Evolutionary conservation across 805 yeast genomes (phyloP).

Genomic region (Kuraishia floccosa): DNA sequence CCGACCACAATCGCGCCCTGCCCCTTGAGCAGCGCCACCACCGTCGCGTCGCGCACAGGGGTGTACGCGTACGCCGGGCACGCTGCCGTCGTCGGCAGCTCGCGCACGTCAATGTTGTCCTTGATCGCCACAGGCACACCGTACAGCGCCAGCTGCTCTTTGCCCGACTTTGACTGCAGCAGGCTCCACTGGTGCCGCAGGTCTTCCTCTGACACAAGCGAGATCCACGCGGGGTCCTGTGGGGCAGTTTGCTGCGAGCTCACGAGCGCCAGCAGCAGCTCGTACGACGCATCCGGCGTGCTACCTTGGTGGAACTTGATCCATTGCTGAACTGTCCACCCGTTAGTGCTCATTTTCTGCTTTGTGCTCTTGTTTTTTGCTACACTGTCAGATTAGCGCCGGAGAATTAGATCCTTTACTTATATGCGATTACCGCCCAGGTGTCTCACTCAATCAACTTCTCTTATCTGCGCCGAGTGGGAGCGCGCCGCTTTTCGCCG

Average conservation of each 20-base stretch:
- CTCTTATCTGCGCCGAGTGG: no score
- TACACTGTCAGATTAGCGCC: no score
- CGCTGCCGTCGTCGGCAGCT: slow-evolving; percentile 85
- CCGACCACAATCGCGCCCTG: slow-evolving; percentile 92
- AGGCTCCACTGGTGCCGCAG: slow-evolving; percentile 69
- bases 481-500: no score
- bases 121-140: slow-evolving; percentile 96
- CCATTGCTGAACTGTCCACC: slow-evolving; percentile 86
- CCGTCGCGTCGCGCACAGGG: slow-evolving; percentile 65
- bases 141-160: slow-evolving; percentile 51
- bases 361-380: no score
- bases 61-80: slow-evolving; percentile 74
- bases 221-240: slow-evolving; percentile 87
- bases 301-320: slow-evolving; percentile 49
- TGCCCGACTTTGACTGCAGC: slow-evolving; percentile 50
- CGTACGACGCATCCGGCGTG: slow-evolving; percentile 50
- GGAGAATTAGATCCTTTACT: no score
- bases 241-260: slow-evolving; percentile 32
- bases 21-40: slow-evolving; percentile 61
- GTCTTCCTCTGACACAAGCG: slow-evolving; percentile 53
- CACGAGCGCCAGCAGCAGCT: slow-evolving; percentile 32
- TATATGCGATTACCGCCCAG: no score
- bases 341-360: no score
- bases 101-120: slow-evolving; percentile 86
- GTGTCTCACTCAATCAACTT: no score